A percentile compares a stretch with the other conserved stretches of the same genome.
Conservation (phyloP, 1,284 basidiomycete species). For the Cutaneotrichosporon mucoides region DNA sequence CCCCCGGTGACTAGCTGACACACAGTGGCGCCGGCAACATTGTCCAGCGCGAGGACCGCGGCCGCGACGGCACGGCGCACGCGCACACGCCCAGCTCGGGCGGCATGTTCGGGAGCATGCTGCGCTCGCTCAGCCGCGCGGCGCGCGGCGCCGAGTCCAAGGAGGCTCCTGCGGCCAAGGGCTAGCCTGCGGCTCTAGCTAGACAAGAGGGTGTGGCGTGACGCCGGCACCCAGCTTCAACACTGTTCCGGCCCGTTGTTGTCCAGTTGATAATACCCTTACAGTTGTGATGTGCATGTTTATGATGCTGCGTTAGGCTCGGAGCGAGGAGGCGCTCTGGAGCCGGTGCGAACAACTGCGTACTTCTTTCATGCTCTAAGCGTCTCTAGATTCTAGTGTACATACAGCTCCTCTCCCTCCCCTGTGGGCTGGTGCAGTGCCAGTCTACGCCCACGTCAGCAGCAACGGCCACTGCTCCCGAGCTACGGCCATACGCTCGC, state of each 20-base stretch:
- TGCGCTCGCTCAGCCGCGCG: slow-evolving; percentile 44
- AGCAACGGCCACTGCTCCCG: no score
- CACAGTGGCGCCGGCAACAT: slow-evolving; percentile 43
- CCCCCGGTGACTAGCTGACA: background rate
- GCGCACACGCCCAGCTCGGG: slow-evolving; percentile 27
- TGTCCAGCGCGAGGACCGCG: slow-evolving; percentile 5
- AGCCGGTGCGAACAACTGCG: background rate
- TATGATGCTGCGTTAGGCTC: background rate
- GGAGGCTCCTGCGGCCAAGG: no score
- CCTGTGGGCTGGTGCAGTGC: background rate
- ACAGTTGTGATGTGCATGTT: background rate
- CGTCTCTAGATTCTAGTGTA: background rate
- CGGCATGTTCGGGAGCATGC: slow-evolving; percentile 41
- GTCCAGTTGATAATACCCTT: background rate
- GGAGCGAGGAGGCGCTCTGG: background rate
- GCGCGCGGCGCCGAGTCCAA: slow-evolving; percentile 23
- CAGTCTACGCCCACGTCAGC: no score
- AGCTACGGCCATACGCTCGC: no score
- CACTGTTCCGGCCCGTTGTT: no score
- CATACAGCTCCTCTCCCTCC: background rate
- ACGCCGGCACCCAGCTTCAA: no score
- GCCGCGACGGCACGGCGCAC: slow-evolving; percentile 27
- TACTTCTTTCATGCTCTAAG: background rate
- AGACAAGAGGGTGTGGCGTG: no score
- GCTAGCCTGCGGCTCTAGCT: no score